These are phyloP conservation scores for Pichia insulana DNA, from an alignment of 805 yeast species.

Conservation along the genomic window DNA sequence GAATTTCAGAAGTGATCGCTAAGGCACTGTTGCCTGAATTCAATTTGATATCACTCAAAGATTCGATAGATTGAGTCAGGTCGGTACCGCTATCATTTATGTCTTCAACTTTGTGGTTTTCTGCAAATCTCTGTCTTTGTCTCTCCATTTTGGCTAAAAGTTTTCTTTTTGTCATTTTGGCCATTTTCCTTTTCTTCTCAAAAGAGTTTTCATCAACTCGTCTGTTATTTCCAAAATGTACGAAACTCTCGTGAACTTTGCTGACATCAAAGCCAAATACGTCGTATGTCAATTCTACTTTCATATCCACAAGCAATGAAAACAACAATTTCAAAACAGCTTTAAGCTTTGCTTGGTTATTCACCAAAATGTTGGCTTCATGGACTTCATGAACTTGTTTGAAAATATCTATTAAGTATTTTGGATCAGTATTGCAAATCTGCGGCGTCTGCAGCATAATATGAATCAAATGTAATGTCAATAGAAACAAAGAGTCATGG, in stretches of 20 bases:
- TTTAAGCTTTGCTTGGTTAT: constrained; percentile 3
- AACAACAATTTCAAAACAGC: constrained; percentile 3
- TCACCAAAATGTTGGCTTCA: constrained; percentile 4
- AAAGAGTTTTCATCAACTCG: constrained; percentile 30
- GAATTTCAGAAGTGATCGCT: constrained; percentile 19
- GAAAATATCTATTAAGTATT: constrained; percentile 4
- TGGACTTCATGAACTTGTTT: constrained; percentile 4
- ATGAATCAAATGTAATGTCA: constrained; percentile 61
- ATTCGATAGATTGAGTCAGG: constrained; percentile 21
- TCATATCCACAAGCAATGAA: constrained; percentile 1
- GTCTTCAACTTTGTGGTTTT: constrained; percentile 35
- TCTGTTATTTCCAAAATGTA: constrained; percentile 3
- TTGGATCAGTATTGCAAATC: constrained; percentile 5
- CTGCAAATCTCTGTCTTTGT: constrained; percentile 71
- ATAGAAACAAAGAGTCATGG: constrained; percentile 47
- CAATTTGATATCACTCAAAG: constrained; percentile 11
- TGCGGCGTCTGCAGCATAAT: constrained; percentile 29
- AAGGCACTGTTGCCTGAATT: background rate
- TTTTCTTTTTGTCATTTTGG: constrained; percentile 60
- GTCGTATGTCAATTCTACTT: background rate
- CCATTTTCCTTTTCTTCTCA: constrained; percentile 57
- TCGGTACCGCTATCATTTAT: constrained; percentile 20
- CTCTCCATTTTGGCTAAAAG: constrained; percentile 70
- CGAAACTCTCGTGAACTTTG: constrained; percentile 10
- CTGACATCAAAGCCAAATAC: constrained; percentile 7